Conservation (phyloP, 768 basidiomycete genomes). For the Baorangia bicolor region DNA sequence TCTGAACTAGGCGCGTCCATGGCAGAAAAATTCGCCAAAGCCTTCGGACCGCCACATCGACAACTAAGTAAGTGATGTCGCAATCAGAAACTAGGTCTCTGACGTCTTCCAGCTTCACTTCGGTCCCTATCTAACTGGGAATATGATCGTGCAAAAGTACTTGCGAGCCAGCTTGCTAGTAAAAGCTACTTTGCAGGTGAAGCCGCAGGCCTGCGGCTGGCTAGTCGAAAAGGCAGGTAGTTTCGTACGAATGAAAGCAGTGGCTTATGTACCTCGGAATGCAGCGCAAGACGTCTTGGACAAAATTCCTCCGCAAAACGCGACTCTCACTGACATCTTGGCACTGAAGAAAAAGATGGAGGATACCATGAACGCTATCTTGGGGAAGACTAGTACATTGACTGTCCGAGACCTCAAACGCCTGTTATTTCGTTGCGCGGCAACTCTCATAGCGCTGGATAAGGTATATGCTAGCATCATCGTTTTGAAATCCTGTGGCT, state of each 20-base stretch:
- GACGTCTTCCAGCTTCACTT: constrained; percentile 47
- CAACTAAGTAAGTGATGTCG: constrained; percentile 59
- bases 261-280: not conserved
- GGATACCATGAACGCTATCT: constrained; percentile 63
- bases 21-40: constrained; percentile 82
- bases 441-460: constrained; percentile 67
- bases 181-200: constrained; percentile 92
- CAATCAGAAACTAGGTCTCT: not conserved
- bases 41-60: constrained; percentile 73
- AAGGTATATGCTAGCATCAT: constrained; percentile 42
- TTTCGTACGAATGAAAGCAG: not conserved
- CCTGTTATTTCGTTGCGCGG: constrained; percentile 83
- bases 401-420: constrained; percentile 83
- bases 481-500: not conserved
- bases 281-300: constrained; percentile 60
- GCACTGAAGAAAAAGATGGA: constrained; percentile 69
- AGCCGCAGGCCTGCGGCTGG: constrained; percentile 74
- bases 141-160: constrained; percentile 76
- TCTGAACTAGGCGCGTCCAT: constrained; percentile 91
- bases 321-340: constrained; percentile 60
- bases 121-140: constrained; percentile 59
- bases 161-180: constrained; percentile 84
- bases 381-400: constrained; percentile 67
- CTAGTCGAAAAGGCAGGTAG: constrained; percentile 59
- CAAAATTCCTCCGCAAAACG: constrained; percentile 56